Base-by-base conservation (phyloP, 768 basidiomycete genomes). In the Serpula lacrymans region DNA sequence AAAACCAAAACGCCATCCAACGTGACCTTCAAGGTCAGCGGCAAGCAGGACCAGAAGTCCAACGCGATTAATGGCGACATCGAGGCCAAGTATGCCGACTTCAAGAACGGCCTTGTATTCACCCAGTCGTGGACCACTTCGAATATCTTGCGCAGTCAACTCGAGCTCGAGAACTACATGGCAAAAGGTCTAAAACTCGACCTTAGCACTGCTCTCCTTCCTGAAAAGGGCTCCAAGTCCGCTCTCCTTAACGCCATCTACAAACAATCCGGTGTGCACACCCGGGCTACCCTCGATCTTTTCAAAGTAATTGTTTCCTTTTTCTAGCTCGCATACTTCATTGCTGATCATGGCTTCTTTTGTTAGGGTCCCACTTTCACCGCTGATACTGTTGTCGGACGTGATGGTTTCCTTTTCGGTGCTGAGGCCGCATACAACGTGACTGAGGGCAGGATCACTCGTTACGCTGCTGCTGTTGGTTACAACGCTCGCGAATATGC, bases 111-210 rank as follows among this genome's bases (percentile, higher is more conserved):
- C 49, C 74, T 98, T 58, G 84, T 84, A 62, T 74, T 96, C 77
- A 98, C 96, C 53, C 78, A 95, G 72, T 78, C 88, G 42, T 99
- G 96, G 96, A 92, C 90, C 41, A 97, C 95, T 58, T 54, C 80
- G 62, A 99, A 99, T 75, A 67, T 84, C 59, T 86, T 99, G 73
- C 85, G 86, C 64, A 85, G 85, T 51, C 81, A 85, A 63, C 65
- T 97, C 50, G 96, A 99, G 76, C 74, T 98, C 60, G 93, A 98
- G 69, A 93, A 97, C 75, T 84, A 92, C 72, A 79, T 98, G 62
- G 91, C 95, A 55, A 87, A 93, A 71, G 96, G 95, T 47, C 81
- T 99, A 72, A 99, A 99, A 75, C 72, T 99, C 59, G 95, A 97
- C 63, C 64, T 97, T 42, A 72, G 72, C 58, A 85, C 90, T 50